phyloP scores from a whole-genome alignment of 371 early-diverging fungal genomes.

The Apophysomyces elegans region DNA sequence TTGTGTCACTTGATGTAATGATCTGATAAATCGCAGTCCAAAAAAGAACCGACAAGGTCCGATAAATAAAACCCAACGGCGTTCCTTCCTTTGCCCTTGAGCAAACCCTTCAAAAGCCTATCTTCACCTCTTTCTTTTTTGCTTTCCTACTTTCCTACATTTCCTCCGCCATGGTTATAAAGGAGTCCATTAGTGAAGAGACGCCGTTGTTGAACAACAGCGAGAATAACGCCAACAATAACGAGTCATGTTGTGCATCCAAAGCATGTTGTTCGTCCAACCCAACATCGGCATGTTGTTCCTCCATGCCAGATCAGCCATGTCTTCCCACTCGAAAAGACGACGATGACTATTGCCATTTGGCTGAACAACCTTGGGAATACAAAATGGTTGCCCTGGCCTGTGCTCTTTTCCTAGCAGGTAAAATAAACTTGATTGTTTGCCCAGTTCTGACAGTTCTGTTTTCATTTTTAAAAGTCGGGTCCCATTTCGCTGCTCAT shows the following conservation, averaged over 20 bases:
- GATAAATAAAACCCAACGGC: slow-evolving; percentile 10
- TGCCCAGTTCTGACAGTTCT: not conserved
- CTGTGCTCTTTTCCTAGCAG: slow-evolving; percentile 67
- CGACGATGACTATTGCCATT: slow-evolving; percentile 32
- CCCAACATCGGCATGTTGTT: slow-evolving; percentile 9
- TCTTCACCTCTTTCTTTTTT: not conserved
- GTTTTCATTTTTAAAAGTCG: slow-evolving; percentile 45
- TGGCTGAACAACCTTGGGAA: slow-evolving; percentile 57
- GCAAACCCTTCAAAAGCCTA: not conserved
- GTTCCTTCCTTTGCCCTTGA: not conserved
- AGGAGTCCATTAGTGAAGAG: not conserved
- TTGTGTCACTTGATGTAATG: slow-evolving; percentile 9
- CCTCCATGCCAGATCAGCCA: slow-evolving; percentile 10
- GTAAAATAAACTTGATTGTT: slow-evolving; percentile 35
- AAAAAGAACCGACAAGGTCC: slow-evolving; percentile 10
- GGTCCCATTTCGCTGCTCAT: slow-evolving; percentile 77
- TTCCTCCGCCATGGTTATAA: not conserved
- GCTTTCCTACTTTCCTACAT: not conserved
- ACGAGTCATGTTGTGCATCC: not conserved
- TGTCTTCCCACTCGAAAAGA: slow-evolving; percentile 17
- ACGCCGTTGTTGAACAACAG: not conserved
- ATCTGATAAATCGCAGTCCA: slow-evolving; percentile 11
- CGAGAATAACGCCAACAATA: too few species aligned
- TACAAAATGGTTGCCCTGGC: slow-evolving; percentile 65
- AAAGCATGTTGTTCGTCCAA: slow-evolving; percentile 13